A percentile compares a stretch with the other conserved stretches of the same genome.
These are phyloP conservation scores for Colletotrichum falcatum DNA, from an alignment of 2,329 filamentous ascomycete species.

Conservation along the genomic window DNA sequence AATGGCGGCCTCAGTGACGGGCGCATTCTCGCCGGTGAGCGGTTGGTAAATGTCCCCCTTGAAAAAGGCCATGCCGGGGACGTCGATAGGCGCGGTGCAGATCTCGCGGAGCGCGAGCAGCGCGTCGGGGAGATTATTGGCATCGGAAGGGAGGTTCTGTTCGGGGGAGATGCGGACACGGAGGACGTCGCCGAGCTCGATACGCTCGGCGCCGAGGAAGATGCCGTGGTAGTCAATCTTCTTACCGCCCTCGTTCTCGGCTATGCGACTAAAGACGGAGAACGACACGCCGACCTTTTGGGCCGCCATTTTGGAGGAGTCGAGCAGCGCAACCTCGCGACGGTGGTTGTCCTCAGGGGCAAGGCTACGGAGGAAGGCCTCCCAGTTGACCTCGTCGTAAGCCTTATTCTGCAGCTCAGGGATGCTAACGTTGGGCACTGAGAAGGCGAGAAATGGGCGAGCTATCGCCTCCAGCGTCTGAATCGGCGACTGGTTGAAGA, in stretches of 20 bases:
- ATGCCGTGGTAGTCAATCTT: slow-evolving; percentile 58
- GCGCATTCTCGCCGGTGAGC: slow-evolving; percentile 44
- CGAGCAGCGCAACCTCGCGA: slow-evolving; percentile 57
- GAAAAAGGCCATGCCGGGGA: slow-evolving; percentile 54
- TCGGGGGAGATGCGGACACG: slow-evolving; percentile 58
- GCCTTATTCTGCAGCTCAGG: slow-evolving; percentile 53
- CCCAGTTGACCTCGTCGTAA: slow-evolving; percentile 59
- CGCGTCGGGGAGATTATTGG: slow-evolving; percentile 45
- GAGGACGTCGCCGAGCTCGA: slow-evolving; percentile 61
- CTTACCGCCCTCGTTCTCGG: slow-evolving; percentile 48
- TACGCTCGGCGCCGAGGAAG: slow-evolving; percentile 64
- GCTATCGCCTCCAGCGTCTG: slow-evolving; percentile 58
- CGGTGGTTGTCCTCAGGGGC: slow-evolving; percentile 51
- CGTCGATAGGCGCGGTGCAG: slow-evolving; percentile 50
- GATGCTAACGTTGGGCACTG: slow-evolving; percentile 58
- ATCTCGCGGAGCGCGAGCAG: slow-evolving; percentile 57
- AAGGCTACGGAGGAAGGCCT: slow-evolving; percentile 49
- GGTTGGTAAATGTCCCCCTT: slow-evolving; percentile 55
- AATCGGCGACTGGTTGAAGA: slow-evolving; percentile 51
- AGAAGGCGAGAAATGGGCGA: slow-evolving; percentile 64
- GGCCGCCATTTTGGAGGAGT: slow-evolving; percentile 65
- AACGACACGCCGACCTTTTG: slow-evolving; percentile 61
- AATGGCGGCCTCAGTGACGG: slow-evolving; percentile 40
- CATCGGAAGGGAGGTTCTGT: slow-evolving; percentile 26
- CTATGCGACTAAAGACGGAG: slow-evolving; percentile 59